Evolutionary conservation across 2,329 filamentous ascomycete genomes (phyloP).

Genomic region (Dothistroma pini): DNA sequence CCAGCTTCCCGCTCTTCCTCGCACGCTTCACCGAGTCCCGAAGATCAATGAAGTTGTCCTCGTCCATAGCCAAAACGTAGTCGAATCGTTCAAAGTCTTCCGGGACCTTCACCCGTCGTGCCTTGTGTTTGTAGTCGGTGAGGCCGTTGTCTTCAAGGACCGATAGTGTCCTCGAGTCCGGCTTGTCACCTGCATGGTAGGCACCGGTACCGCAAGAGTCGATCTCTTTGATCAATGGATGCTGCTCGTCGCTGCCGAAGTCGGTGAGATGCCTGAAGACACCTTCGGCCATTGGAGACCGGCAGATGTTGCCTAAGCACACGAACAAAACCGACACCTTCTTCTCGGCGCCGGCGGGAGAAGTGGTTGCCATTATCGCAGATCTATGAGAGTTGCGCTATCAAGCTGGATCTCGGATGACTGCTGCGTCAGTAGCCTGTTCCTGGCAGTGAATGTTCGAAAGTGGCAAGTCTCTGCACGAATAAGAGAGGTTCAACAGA

Average conservation of each 20-base stretch:
- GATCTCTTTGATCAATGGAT: constrained; percentile 60
- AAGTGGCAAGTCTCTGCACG: background rate
- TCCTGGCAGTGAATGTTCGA: background rate
- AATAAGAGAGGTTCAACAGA: background rate
- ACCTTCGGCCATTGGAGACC: constrained; percentile 92
- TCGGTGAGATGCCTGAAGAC: constrained; percentile 72
- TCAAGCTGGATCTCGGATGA: background rate
- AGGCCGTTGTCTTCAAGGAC: constrained; percentile 68
- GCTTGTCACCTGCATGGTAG: constrained; percentile 73
- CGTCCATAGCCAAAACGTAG: constrained; percentile 94
- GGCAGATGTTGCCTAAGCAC: constrained; percentile 92
- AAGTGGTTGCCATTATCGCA: constrained; percentile 11
- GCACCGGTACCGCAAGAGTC: constrained; percentile 90
- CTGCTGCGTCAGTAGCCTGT: background rate
- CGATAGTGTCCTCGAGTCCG: constrained; percentile 79
- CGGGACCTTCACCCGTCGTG: constrained; percentile 63
- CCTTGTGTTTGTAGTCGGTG: constrained; percentile 69
- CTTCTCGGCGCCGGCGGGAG: constrained; percentile 20
- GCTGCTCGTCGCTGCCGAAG: constrained; percentile 47
- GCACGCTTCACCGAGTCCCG: constrained; percentile 55
- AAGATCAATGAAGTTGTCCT: constrained; percentile 71
- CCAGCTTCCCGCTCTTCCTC: constrained; percentile 39
- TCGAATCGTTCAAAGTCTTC: constrained; percentile 82
- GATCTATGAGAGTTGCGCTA: background rate
- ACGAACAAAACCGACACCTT: constrained; percentile 80